Conservation (phyloP, 768 basidiomycete genomes). For the Lentinula edodes region DNA sequence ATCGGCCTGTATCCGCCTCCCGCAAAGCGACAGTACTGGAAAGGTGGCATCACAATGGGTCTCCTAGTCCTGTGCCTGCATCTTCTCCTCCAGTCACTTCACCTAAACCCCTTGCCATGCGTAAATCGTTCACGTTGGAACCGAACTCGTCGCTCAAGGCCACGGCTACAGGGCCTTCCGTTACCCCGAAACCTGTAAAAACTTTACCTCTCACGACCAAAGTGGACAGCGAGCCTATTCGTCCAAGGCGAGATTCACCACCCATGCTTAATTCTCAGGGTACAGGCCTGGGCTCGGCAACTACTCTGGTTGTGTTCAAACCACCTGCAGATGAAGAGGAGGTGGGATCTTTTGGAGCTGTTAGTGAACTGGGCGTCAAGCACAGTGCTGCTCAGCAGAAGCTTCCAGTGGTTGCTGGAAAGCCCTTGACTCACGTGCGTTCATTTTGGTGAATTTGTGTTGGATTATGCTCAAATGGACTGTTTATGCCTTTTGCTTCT, state of each 20-base stretch:
- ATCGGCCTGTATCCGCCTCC: slow-evolving; percentile 26
- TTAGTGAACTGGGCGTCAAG: slow-evolving; percentile 47
- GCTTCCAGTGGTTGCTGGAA: slow-evolving; percentile 44
- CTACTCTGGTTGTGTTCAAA: slow-evolving; percentile 68
- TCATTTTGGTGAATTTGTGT: slow-evolving; percentile 56
- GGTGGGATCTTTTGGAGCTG: slow-evolving; percentile 24
- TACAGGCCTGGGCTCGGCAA: slow-evolving; percentile 60
- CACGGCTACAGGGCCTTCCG: slow-evolving; percentile 10
- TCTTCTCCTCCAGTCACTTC: slow-evolving; percentile 26
- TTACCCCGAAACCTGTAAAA: slow-evolving; percentile 23
- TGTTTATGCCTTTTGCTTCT: slow-evolving; percentile 13
- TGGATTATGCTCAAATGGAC: slow-evolving; percentile 37
- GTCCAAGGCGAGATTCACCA: slow-evolving; percentile 3
- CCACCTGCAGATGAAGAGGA: slow-evolving; percentile 46
- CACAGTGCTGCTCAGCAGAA: slow-evolving; percentile 22
- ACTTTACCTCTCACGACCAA: slow-evolving; percentile 2
- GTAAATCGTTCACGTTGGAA: slow-evolving; percentile 33
- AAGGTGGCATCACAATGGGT: slow-evolving; percentile 53
- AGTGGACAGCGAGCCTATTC: not conserved
- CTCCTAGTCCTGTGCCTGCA: slow-evolving; percentile 20
- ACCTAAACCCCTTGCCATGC: slow-evolving; percentile 33
- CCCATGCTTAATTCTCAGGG: slow-evolving; percentile 17
- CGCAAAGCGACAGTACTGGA: slow-evolving; percentile 59
- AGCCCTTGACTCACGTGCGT: slow-evolving; percentile 85
- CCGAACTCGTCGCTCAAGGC: slow-evolving; percentile 7